These are phyloP conservation scores for Misopates orontium DNA, from an alignment of 257 asterid genomes.

Conservation along the genomic window DNA sequence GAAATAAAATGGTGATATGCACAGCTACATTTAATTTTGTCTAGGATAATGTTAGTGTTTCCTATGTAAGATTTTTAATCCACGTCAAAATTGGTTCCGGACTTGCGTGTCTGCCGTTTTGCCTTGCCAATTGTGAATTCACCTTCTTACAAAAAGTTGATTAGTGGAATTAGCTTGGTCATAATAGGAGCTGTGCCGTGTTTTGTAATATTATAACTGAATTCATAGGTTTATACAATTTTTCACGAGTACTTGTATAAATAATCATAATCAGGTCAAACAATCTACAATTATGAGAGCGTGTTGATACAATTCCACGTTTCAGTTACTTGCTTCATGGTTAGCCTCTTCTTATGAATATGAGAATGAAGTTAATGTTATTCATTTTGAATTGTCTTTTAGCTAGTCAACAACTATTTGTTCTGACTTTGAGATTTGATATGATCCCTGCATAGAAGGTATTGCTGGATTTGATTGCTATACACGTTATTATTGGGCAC, in stretches of 20 bases:
- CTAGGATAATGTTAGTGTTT: background rate
- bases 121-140: background rate
- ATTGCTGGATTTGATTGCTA: background rate
- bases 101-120: background rate
- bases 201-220: conserved; percentile 7
- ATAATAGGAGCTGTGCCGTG: conserved; percentile 1
- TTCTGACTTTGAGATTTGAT: conserved; percentile 4
- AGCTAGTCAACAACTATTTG: conserved; percentile 1
- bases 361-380: conserved; percentile 8
- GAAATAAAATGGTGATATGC: background rate
- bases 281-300: background rate
- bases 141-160: background rate
- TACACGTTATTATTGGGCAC: background rate
- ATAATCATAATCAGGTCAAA: background rate
- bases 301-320: background rate
- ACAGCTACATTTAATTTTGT: background rate
- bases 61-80: background rate
- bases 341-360: conserved; percentile 15
- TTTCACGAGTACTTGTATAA: background rate
- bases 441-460: conserved; percentile 1
- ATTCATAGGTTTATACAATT: background rate
- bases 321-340: background rate
- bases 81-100: background rate
- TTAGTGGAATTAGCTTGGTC: background rate
- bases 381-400: background rate